Conservation (phyloP, 2,329 filamentous ascomycete genomes). For the Ophiostoma sp. region DNA sequence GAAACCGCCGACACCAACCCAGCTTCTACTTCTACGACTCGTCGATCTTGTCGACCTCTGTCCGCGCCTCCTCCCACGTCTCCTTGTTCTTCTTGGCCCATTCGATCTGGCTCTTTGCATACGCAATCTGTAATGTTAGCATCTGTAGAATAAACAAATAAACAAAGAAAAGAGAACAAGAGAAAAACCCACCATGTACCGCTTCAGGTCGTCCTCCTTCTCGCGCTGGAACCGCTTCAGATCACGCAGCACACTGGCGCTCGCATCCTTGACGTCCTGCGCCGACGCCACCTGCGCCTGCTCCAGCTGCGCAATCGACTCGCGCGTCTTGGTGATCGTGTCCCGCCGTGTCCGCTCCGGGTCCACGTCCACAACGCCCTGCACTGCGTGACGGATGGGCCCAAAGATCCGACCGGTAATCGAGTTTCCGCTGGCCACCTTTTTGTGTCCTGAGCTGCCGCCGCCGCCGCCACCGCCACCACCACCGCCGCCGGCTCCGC, state of each 20-base stretch:
- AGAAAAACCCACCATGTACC: slow-evolving; percentile 85
- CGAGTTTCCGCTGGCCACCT: slow-evolving; percentile 77
- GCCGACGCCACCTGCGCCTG: slow-evolving; percentile 84
- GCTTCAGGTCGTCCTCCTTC: slow-evolving; percentile 88
- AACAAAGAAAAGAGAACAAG: background rate
- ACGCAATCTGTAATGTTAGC: slow-evolving; percentile 62
- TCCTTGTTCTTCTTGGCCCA: slow-evolving; percentile 90
- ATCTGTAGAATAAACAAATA: background rate
- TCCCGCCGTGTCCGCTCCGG: slow-evolving; percentile 88
- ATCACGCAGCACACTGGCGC: slow-evolving; percentile 79
- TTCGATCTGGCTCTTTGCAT: slow-evolving; percentile 86
- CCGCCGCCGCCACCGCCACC: background rate
- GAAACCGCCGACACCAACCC: background rate
- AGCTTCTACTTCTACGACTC: slow-evolving; percentile 39
- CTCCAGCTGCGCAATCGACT: slow-evolving; percentile 79
- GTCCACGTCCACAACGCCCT: slow-evolving; percentile 93
- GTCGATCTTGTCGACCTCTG: slow-evolving; percentile 84
- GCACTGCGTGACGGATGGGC: slow-evolving; percentile 87
- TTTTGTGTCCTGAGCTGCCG: slow-evolving; percentile 58
- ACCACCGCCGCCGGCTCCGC: slow-evolving; percentile 32
- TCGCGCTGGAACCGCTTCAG: slow-evolving; percentile 88
- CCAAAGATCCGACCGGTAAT: slow-evolving; percentile 94
- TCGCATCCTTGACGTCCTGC: slow-evolving; percentile 90
- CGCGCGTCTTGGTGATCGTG: slow-evolving; percentile 90
- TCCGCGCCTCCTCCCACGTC: slow-evolving; percentile 85